Percentiles rank a stretch among this genome's conserved stretches.
These are phyloP conservation scores for Rhizophora mangle DNA, from an alignment of 345 rosid genomes.

Conservation along the genomic window DNA sequence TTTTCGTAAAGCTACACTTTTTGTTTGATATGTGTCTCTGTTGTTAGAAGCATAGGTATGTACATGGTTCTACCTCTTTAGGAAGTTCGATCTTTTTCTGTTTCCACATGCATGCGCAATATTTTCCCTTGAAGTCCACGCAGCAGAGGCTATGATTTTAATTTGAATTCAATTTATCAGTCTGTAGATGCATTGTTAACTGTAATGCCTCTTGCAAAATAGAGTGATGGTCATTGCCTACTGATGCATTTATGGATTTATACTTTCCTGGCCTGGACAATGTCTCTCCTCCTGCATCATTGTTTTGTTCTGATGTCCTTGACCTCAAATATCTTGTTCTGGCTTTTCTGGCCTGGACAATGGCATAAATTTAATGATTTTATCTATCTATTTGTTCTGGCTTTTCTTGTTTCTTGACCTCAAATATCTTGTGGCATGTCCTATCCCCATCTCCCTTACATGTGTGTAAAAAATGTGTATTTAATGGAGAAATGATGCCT, in stretches of 20 bases:
- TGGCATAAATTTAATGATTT: background rate
- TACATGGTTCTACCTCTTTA: background rate
- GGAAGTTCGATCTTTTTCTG: background rate
- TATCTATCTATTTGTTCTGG: background rate
- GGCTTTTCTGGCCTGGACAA: too few relatives aligned
- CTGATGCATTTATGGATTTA: too few relatives aligned
- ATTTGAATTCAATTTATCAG: conserved; percentile 2
- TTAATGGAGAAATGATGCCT: too few relatives aligned
- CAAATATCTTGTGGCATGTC: too few relatives aligned
- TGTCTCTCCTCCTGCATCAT: background rate
- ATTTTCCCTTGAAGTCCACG: background rate
- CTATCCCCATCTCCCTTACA: too few relatives aligned
- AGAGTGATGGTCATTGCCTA: too few relatives aligned
- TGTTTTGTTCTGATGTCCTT: conserved; percentile 25
- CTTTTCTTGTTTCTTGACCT: too few relatives aligned
- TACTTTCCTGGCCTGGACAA: background rate
- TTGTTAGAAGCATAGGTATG: background rate
- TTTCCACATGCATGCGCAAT: background rate
- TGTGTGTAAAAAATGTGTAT: too few relatives aligned
- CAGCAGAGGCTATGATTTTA: background rate
- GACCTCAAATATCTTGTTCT: conserved; percentile 64
- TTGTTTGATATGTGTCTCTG: too few relatives aligned
- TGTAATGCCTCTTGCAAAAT: background rate
- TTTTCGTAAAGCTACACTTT: too few relatives aligned
- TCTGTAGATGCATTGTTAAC: conserved; percentile 10